Conservation (phyloP, 2,329 filamentous ascomycete species). For the Aspergillus sp. region DNA sequence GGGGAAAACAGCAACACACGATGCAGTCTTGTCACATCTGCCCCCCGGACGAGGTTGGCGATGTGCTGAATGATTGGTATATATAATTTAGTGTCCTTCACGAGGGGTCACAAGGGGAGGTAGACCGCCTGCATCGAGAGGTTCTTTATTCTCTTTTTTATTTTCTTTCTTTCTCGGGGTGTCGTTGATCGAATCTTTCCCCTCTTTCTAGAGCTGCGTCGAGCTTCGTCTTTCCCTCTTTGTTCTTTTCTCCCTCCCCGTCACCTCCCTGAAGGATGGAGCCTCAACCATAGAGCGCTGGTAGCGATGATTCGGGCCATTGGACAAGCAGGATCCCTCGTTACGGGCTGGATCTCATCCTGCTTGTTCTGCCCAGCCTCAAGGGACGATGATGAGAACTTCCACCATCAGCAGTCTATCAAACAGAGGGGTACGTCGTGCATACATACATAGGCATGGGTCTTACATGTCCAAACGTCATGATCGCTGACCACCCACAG, state of each 20-base stretch:
- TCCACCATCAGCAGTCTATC: conserved; percentile 21
- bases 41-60: background rate
- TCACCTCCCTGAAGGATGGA: conserved; percentile 25
- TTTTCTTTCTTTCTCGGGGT: too few species aligned
- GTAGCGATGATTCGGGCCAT: conserved; percentile 36
- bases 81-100: too few species aligned
- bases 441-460: background rate
- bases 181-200: too few species aligned
- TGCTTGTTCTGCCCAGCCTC: conserved; percentile 35
- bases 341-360: conserved; percentile 40
- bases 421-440: conserved; percentile 19
- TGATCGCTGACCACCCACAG: conserved; percentile 18
- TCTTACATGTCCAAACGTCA: too few species aligned
- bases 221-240: conserved; percentile 1
- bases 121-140: too few species aligned
- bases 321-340: conserved; percentile 39
- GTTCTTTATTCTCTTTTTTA: too few species aligned
- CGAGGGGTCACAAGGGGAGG: too few species aligned
- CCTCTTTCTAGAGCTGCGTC: background rate
- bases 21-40: background rate
- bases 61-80: too few species aligned
- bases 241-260: conserved; percentile 5
- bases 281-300: conserved; percentile 27
- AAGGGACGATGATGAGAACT: conserved; percentile 24
- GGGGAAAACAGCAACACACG: conserved; percentile 7